Evolutionary conservation across 164 flowering plant species (phyloP), one percentile per base, ranked within the genome.

Genomic region (Nymphaea colorata): DNA sequence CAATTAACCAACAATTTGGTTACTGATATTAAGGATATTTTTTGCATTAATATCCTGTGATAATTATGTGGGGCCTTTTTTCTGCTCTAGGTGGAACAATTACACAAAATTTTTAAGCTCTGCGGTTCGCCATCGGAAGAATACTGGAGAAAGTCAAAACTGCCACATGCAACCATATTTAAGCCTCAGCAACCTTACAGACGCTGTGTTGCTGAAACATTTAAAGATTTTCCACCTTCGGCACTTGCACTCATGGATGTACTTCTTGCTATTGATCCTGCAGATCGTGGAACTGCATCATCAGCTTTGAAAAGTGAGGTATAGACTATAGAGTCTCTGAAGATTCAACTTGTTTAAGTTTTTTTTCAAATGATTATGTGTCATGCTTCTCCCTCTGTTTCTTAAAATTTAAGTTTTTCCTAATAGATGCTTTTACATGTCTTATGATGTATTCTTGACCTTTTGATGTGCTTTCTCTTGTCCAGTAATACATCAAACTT

Each of bases 101-200:
- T 90, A 78, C 94, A 90, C 72, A 87, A 82, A 74, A 88, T 87
- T 51, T 88, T 86, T 67, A 89, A 85, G 80, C 87, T 89, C 43
- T 89, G 93, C 74, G 96, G 96, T 44, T 87, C 96, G 3, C 96
- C 96, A 36, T 76, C 90, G 2, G 93, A 90, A 16, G 89, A 85
- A n/a, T 88, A 83, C 64, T 90, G 94, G 94, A 83, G 68, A 64
- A 84, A 75, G 66, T 72, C 80, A 61, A 82, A 82, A 59, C 67
- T 87, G 64, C 84, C 82, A 60, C 83, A 83, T 75, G 72, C 87
- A 63, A 75, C 87, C 59, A 80, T 74, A 1, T 85, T 86, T 70
- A 88, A 79, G 73, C 92, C 94, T 64, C 80, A 74, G 51, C 86
- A 80, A 4, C 89, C 87, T 44, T 90, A 90, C 69, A 77, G 70